Conservation (phyloP, 2,329 filamentous ascomycete genomes). For the Sporothrix inflata region DNA sequence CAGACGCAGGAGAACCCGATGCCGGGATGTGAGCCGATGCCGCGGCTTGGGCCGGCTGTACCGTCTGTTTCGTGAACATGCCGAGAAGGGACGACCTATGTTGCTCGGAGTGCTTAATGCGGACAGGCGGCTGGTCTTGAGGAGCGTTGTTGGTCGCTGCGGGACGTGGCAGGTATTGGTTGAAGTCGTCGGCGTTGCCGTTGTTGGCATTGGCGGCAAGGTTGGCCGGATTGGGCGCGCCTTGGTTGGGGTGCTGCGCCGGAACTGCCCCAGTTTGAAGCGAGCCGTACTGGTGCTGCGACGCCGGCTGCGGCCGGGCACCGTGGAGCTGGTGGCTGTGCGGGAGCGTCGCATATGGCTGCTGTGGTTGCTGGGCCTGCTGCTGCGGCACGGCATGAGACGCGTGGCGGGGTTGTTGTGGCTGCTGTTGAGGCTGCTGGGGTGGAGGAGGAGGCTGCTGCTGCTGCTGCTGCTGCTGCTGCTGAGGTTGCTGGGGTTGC, state of each 20-base stretch:
- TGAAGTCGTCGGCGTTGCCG: background rate
- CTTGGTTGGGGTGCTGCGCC: background rate
- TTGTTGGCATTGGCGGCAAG: background rate
- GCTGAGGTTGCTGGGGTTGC: slow-evolving; percentile 20
- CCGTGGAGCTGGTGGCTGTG: slow-evolving; percentile 8
- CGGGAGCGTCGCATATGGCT: background rate
- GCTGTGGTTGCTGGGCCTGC: slow-evolving; percentile 18
- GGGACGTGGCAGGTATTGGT: background rate
- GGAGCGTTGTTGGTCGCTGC: background rate
- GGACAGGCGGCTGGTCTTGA: background rate
- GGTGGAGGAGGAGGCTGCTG: slow-evolving; percentile 7
- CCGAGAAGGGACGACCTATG: slow-evolving; percentile 33
- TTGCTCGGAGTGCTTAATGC: slow-evolving; percentile 26
- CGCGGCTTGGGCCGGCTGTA: background rate
- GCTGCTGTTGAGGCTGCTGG: slow-evolving; percentile 5
- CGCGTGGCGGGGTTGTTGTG: slow-evolving; percentile 26
- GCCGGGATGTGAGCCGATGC: background rate
- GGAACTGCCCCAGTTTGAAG: background rate
- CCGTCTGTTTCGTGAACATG: slow-evolving; percentile 50
- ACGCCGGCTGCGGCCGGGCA: background rate
- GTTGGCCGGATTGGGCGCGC: background rate
- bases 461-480: background rate
- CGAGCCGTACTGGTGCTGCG: slow-evolving; percentile 1
- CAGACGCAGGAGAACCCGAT: background rate
- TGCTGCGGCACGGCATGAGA: slow-evolving; percentile 52